These are phyloP conservation scores for Plasmodium relictum DNA, from an alignment of 169 alveolate species.

Conservation along the genomic window DNA sequence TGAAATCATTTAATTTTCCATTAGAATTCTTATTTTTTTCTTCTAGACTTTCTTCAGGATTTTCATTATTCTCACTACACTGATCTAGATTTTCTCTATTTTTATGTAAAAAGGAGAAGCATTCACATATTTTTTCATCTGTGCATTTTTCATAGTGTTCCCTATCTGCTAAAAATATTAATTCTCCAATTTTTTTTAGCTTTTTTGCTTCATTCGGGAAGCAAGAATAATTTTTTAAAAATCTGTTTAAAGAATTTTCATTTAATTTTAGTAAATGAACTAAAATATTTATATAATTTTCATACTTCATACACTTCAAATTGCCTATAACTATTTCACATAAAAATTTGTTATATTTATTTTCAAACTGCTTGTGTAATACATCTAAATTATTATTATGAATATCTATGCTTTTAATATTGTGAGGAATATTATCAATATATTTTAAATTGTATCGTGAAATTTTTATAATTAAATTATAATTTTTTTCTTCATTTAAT, in stretches of 20 bases:
- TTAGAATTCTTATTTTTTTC: neutral
- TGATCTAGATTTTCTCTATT: neutral
- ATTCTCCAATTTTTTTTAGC: slow-evolving; percentile 22
- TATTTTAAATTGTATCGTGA: slow-evolving; percentile 12
- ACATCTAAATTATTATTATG: neutral
- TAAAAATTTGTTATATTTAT: slow-evolving; percentile 17
- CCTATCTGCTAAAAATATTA: slow-evolving; percentile 13
- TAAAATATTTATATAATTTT: slow-evolving; percentile 31
- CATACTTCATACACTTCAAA: slow-evolving; percentile 19
- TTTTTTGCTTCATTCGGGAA: slow-evolving; percentile 60
- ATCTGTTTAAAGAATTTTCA: neutral
- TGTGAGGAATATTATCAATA: slow-evolving; percentile 47
- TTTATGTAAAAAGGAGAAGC: neutral
- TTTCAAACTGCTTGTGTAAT: neutral
- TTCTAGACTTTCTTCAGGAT: neutral
- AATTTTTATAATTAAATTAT: slow-evolving; percentile 3
- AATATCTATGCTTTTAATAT: slow-evolving; percentile 5
- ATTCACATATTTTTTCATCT: neutral
- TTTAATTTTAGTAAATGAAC: slow-evolving; percentile 14
- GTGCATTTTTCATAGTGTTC: slow-evolving; percentile 4
- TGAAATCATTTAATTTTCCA: neutral
- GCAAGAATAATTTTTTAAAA: slow-evolving; percentile 16
- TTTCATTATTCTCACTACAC: neutral
- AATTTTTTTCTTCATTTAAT: slow-evolving; percentile 8
- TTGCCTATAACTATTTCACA: slow-evolving; percentile 43